phyloP scores from a whole-genome alignment of 768 basidiomycete genomes.

The Boletus pseudopeckii region DNA sequence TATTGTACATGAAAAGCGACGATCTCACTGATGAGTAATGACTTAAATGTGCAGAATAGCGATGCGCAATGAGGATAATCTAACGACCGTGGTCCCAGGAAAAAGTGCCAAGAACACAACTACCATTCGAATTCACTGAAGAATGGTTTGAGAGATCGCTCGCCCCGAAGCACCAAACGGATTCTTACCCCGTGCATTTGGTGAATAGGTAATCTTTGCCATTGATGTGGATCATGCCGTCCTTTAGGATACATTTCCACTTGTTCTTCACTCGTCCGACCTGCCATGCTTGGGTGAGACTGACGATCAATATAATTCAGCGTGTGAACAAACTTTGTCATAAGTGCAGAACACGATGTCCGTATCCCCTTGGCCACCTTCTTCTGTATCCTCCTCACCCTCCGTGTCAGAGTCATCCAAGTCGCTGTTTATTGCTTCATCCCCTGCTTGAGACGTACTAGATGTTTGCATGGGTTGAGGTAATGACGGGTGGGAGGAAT shows the following conservation, averaged over 20 bases:
- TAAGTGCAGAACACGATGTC: conserved; percentile 99
- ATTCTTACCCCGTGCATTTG: conserved; percentile 88
- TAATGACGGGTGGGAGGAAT: conserved; percentile 69
- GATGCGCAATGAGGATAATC: conserved; percentile 23
- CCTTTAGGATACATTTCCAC: conserved; percentile 98
- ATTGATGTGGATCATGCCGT: conserved; percentile 96
- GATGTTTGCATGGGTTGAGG: conserved; percentile 54
- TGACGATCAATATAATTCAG: neutral
- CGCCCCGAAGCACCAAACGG: neutral
- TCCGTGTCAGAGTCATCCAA: conserved; percentile 93
- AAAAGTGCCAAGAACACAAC: conserved; percentile 4
- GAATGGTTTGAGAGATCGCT: neutral
- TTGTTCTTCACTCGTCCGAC: conserved; percentile 99
- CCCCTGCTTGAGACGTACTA: conserved; percentile 39
- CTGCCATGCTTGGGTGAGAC: conserved; percentile 38
- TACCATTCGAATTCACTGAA: conserved; percentile 48
- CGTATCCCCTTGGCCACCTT: conserved; percentile 66
- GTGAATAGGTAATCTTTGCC: conserved; percentile 97
- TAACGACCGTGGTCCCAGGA: conserved; percentile 8
- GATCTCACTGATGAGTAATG: conserved; percentile 19
- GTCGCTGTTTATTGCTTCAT: conserved; percentile 95
- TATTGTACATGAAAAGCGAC: conserved; percentile 24
- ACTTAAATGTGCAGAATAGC: conserved; percentile 23
- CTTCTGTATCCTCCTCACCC: conserved; percentile 78
- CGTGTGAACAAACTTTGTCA: conserved; percentile 70